Conservation (phyloP, 1,139 yeast species). For the Candida glucosophila region DNA sequence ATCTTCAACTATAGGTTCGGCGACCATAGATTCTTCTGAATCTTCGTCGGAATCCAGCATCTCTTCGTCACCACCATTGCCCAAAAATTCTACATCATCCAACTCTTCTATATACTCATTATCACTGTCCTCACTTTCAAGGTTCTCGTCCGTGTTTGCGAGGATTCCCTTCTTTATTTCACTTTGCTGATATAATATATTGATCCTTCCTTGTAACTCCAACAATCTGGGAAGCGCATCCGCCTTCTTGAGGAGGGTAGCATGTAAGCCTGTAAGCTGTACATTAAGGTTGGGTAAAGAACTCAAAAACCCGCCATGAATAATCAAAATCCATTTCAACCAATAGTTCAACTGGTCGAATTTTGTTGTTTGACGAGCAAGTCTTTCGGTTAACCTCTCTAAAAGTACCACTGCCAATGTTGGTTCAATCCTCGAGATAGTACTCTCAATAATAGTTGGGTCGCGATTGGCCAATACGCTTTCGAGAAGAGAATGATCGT, state of each 20-base stretch:
- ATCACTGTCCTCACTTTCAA: slow-evolving; percentile 24
- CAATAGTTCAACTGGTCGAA: slow-evolving; percentile 76
- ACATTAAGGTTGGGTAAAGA: slow-evolving; percentile 61
- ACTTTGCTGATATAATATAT: slow-evolving; percentile 62
- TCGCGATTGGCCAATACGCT: slow-evolving; percentile 73
- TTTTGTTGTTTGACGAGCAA: slow-evolving; percentile 55
- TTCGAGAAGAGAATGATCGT: slow-evolving; percentile 67
- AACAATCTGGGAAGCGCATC: slow-evolving; percentile 69
- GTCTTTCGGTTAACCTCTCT: slow-evolving; percentile 78
- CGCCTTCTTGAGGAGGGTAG: slow-evolving; percentile 68
- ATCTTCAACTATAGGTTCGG: too few relatives aligned
- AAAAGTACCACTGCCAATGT: slow-evolving; percentile 64
- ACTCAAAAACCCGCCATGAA: slow-evolving; percentile 76
- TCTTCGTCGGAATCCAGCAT: slow-evolving; percentile 8
- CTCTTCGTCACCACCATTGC: slow-evolving; percentile 10
- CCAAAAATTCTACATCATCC: slow-evolving; percentile 24
- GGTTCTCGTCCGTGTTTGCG: slow-evolving; percentile 12
- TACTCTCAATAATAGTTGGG: slow-evolving; percentile 61
- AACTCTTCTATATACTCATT: slow-evolving; percentile 35
- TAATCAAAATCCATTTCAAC: slow-evolving; percentile 89
- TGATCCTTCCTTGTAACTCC: slow-evolving; percentile 76
- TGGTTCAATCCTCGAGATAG: slow-evolving; percentile 65
- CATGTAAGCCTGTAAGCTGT: slow-evolving; percentile 67
- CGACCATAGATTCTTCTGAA: too few relatives aligned
- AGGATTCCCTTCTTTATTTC: slow-evolving; percentile 54